Evolutionary conservation across 805 yeast genomes (phyloP).

Genomic region (Spathaspora arborariae): DNA sequence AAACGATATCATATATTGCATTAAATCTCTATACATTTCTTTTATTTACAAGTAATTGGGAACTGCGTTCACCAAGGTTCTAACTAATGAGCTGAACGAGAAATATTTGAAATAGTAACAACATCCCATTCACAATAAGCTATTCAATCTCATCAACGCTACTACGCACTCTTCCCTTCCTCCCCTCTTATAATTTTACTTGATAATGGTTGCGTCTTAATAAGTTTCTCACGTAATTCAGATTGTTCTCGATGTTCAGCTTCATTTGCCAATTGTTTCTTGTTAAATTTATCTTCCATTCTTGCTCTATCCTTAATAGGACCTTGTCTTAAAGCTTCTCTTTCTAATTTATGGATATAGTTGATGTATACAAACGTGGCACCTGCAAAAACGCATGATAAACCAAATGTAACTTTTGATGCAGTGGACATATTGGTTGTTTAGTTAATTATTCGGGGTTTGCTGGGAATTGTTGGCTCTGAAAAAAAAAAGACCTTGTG

Average conservation of each 20-base stretch:
- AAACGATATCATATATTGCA: neutral
- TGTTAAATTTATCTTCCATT: conserved; percentile 43
- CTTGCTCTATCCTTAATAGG: conserved; percentile 81
- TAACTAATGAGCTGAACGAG: no score
- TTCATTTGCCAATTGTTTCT: conserved; percentile 50
- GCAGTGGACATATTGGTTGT: conserved; percentile 63
- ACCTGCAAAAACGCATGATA: conserved; percentile 51
- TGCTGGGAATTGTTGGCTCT: neutral
- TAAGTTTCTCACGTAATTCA: conserved; percentile 54
- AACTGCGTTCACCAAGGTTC: neutral
- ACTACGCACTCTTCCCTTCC: conserved; percentile 7
- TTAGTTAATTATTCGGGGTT: neutral
- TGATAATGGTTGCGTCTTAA: conserved; percentile 56
- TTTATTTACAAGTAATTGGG: neutral
- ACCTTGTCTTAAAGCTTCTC: conserved; percentile 72
- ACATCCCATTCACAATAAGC: no score
- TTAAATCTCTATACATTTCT: neutral
- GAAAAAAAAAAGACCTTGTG: neutral
- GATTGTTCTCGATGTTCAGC: conserved; percentile 65
- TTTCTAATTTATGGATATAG: conserved; percentile 63
- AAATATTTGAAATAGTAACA: no score
- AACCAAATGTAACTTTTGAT: conserved; percentile 68
- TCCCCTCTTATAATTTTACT: conserved; percentile 33
- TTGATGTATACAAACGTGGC: conserved; percentile 68
- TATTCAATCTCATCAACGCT: no score